Evolutionary conservation across 2,329 filamentous ascomycete genomes (phyloP), one percentile per base, ranked within the genome.

Genomic region (Cercospora zeae-maydis): DNA sequence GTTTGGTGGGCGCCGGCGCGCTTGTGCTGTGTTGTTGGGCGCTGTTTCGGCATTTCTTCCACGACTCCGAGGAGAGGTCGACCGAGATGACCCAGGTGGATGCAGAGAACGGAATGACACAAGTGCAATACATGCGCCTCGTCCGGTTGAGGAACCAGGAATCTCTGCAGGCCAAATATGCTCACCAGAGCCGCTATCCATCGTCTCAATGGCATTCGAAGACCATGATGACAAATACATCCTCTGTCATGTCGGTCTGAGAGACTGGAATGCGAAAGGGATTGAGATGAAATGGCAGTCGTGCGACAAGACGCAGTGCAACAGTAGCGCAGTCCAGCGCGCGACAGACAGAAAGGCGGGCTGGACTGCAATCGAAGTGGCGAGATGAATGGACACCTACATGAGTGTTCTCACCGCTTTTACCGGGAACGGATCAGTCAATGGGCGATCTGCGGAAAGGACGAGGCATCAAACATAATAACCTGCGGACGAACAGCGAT

Each of bases 111-210:
- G 68, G 67, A 8, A 53, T 64, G 24, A 69, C 66, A 11, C 68
- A 70, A 59, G 61, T 63, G 47, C 68, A 70, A 47, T 69, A 70
- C 60, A 67, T 69, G 67, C 63, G 68, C 11, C n/a, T 65, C 21
- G 65, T 70, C n/a, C 65, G 68, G 7, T 27, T 69, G 9, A 60
- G 67, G 33, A 66, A 66, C 58, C 65, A 67, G 45, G 68, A 70
- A 30, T 56, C 59, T 27, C 39, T 70, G 37, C 63, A 67, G 54
- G 56, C 53, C 37, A 58, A 45, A 37, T 67, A 69, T 56, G 65
- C 59, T 14, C 49, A 63, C 39, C 39, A 52, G 13, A 31, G 58
- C 24, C 30, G 55, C 39, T 37, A 59, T 39, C 52, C 53, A 2
- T 56, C 53, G 36, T 54, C 49, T 5, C 61, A 37, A n/a, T 61